These are phyloP conservation scores for Saccharomycopsis sp. DNA, from an alignment of 805 yeast species.

Conservation along the genomic window DNA sequence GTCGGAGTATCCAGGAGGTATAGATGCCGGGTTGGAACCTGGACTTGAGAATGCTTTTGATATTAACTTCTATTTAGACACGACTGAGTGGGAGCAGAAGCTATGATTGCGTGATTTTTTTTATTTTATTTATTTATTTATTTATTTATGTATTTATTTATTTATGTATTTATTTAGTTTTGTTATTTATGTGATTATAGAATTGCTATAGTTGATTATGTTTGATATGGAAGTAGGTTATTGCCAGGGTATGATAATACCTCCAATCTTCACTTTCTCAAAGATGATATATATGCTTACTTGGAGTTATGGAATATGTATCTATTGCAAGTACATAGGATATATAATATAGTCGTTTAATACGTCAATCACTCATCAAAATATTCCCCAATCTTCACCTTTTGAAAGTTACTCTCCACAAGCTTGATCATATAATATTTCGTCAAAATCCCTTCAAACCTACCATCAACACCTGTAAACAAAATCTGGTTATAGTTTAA, in stretches of 20 bases:
- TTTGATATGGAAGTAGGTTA: too few relatives aligned
- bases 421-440: conserved; percentile 17
- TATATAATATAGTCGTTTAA: too few relatives aligned
- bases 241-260: too few relatives aligned
- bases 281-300: too few relatives aligned
- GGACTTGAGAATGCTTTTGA: conserved; percentile 4
- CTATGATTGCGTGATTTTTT: too few relatives aligned
- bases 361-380: too few relatives aligned
- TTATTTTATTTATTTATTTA: neutral
- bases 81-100: conserved; percentile 9
- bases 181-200: too few relatives aligned
- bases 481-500: conserved; percentile 27
- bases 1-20: neutral
- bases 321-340: too few relatives aligned
- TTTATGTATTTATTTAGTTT: neutral
- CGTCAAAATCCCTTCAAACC: conserved; percentile 23
- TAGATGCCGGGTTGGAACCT: conserved; percentile 4
- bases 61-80: conserved; percentile 13
- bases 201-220: too few relatives aligned
- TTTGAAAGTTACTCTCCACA: conserved; percentile 11
- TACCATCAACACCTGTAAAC: conserved; percentile 17
- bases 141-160: too few relatives aligned
- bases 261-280: too few relatives aligned
- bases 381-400: neutral
- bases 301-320: too few relatives aligned